Conservation (phyloP, 331 rosid species). For the Quercus phellos region DNA sequence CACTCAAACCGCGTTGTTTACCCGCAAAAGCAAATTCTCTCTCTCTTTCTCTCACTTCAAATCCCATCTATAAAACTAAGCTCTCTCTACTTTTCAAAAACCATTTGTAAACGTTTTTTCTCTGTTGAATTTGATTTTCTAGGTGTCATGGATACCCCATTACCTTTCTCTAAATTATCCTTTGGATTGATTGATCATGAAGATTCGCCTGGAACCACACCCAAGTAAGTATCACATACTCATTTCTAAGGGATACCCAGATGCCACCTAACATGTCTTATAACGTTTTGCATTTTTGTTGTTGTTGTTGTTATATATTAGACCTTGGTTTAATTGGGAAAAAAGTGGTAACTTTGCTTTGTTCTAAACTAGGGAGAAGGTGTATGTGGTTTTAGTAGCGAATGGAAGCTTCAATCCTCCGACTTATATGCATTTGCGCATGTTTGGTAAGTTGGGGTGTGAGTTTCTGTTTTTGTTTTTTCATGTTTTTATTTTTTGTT, state of each 20-base stretch:
- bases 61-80: no score
- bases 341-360: not conserved
- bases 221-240: conserved; percentile 36
- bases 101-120: no score
- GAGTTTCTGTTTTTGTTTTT: not conserved
- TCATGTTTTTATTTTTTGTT: no score
- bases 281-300: no score
- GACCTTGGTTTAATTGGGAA: not conserved
- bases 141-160: conserved; percentile 50
- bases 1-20: no score
- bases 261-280: not conserved
- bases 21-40: no score
- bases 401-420: conserved; percentile 99
- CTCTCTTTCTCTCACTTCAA: no score
- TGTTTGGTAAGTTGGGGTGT: conserved; percentile 60
- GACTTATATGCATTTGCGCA: conserved; percentile 90
- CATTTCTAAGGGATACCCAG: not conserved
- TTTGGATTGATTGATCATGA: conserved; percentile 32
- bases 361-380: conserved; percentile 43
- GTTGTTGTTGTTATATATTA: not conserved
- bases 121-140: not conserved
- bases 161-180: conserved; percentile 57
- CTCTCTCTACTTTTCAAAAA: no score
- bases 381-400: conserved; percentile 62
- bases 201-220: conserved; percentile 13